Evolutionary conservation across 495 filamentous ascomycete species (phyloP), one percentile per base, ranked within the genome.

Genomic region (Amorphotheca resinae): DNA sequence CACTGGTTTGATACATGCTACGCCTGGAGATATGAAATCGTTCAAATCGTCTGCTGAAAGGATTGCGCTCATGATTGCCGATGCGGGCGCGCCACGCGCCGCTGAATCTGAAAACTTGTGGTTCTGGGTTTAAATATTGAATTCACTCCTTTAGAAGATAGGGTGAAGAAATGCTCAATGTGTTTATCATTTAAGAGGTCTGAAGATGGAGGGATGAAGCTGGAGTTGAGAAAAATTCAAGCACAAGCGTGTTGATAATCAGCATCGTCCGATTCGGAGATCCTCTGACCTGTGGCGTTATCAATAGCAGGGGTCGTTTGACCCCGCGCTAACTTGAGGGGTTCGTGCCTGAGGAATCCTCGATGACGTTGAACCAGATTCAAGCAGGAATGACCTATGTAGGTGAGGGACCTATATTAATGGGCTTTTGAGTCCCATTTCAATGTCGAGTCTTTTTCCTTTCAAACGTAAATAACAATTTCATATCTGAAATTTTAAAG

Each of bases 1-100:
- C 50, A 98, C 75, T 15, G 91, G 91, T 56, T 98, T 98, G 62
- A 98, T 95, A 63, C 91, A 98, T 26, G 91, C 91, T 46, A 98
- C 86, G 26, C 91, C 91, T 5, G 91, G 91, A 22, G 82, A 87
- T 56, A 98, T 98, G 66, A 98, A 98, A 69, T 98, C 91, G 67
- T 98, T 98, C 47, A 98, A 69, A 61, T 94, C 87, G 64, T 96
- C 88, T 48, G 82, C 84, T 38, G 88, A 95, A 45, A 98, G 79
- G 48, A 98, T 96, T 21, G 91, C 91, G 49, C 82, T 89, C 89
- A 96, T 96, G 5, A 14, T 42, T 28, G 23, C 26, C 20, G 11
- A 36, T 16, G 33, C 37, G 45, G 43, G 33, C 21, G 42, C 33
- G 17, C n/a, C 18, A 22, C 11, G 46, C 39, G 46, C 26, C 46